Evolutionary conservation across 2,329 filamentous ascomycete genomes (phyloP).

Genomic region (Cladosporium phlei): DNA sequence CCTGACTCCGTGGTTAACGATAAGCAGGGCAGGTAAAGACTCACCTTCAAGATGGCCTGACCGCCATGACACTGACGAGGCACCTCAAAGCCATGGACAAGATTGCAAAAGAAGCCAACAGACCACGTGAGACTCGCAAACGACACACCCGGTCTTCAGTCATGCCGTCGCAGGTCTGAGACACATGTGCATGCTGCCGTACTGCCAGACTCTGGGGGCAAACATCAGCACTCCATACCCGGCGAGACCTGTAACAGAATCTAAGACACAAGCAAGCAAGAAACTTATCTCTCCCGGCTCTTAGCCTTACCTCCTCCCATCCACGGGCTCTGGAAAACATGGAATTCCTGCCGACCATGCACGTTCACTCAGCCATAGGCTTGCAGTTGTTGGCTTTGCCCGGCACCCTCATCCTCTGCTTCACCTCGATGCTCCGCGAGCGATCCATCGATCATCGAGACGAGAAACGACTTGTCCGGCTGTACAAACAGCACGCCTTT

Average conservation of each 20-base stretch:
- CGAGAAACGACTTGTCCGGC: background rate
- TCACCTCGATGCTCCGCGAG: constrained; percentile 9
- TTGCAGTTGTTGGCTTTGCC: background rate
- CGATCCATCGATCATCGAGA: background rate
- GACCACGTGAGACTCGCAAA: background rate
- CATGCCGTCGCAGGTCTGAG: constrained; percentile 9
- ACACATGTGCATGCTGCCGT: constrained; percentile 12
- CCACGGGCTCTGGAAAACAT: background rate
- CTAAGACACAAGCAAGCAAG: constrained; percentile 1
- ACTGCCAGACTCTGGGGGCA: constrained; percentile 1
- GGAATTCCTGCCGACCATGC: background rate
- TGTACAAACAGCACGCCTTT: constrained; percentile 9
- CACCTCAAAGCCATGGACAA: too few relatives aligned
- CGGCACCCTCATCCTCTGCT: constrained; percentile 2
- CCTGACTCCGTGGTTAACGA: too few relatives aligned
- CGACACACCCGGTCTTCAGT: constrained; percentile 2
- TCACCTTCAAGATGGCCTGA: too few relatives aligned
- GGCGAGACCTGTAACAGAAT: background rate
- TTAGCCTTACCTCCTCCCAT: background rate
- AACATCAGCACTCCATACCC: background rate
- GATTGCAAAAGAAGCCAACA: too few relatives aligned
- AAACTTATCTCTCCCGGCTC: background rate
- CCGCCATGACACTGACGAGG: too few relatives aligned
- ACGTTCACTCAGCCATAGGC: background rate
- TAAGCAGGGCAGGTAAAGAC: too few relatives aligned